Percentiles rank a stretch among this genome's conserved stretches.
These are phyloP conservation scores for Leccinum truebloodii DNA, from an alignment of 768 basidiomycete species.

Conservation along the genomic window DNA sequence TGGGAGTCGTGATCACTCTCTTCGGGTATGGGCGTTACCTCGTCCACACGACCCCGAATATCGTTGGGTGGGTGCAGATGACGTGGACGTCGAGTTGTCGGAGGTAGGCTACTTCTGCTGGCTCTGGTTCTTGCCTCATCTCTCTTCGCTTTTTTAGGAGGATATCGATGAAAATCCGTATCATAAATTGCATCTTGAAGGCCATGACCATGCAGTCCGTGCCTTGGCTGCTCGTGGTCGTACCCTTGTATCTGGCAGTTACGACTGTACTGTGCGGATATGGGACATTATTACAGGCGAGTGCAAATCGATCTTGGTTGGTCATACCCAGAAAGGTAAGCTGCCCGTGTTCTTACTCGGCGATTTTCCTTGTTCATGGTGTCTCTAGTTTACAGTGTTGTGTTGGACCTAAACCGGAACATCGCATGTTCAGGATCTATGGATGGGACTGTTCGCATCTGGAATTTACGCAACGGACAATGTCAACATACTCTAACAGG, in stretches of 20 bases:
- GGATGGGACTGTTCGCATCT: conserved; percentile 96
- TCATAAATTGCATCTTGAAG: conserved; percentile 79
- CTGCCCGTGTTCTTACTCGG: conserved; percentile 27
- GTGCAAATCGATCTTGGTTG: conserved; percentile 78
- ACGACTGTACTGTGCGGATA: conserved; percentile 91
- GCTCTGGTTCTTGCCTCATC: conserved; percentile 4
- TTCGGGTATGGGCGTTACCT: conserved; percentile 69
- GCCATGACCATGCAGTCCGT: conserved; percentile 90
- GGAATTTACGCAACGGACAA: conserved; percentile 83
- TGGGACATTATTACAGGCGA: conserved; percentile 90
- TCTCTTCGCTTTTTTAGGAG: conserved; percentile 40
- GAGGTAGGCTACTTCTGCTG: conserved; percentile 34
- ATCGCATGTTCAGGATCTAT: conserved; percentile 97
- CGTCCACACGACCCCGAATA: conserved; percentile 75
- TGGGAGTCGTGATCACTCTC: conserved; percentile 65
- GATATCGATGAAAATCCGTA: conserved; percentile 84
- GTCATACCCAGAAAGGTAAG: conserved; percentile 88
- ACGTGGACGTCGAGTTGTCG: conserved; percentile 59
- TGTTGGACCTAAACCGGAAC: conserved; percentile 80
- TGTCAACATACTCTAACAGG: conserved; percentile 82
- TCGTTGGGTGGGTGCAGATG: conserved; percentile 62
- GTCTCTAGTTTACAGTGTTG: conserved; percentile 86
- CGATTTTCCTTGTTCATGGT: conserved; percentile 9
- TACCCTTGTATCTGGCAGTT: conserved; percentile 92
- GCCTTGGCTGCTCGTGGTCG: conserved; percentile 90